Evolutionary conservation across 768 basidiomycete genomes (phyloP).

Genomic region (Filobasidium wieringae): DNA sequence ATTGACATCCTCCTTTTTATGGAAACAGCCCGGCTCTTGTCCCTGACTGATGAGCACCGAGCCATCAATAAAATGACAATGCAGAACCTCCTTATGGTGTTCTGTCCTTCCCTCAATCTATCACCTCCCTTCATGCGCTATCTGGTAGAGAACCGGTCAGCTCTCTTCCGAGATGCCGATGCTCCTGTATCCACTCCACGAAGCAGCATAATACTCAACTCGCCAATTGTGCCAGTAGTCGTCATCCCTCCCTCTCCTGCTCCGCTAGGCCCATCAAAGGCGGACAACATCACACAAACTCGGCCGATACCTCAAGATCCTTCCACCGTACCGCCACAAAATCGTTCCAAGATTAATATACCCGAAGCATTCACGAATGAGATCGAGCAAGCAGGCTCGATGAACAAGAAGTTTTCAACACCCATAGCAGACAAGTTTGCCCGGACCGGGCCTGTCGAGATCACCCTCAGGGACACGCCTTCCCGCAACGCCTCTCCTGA

Average conservation of each 20-base stretch:
- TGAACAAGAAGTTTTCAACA: constrained; percentile 1
- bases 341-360: background rate
- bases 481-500: too few species aligned
- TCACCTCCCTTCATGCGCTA: constrained; percentile 28
- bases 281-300: too few species aligned
- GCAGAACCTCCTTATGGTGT: constrained; percentile 72
- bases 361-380: background rate
- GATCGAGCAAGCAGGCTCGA: background rate
- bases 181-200: background rate
- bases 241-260: background rate
- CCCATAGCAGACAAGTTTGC: constrained; percentile 17
- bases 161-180: constrained; percentile 25
- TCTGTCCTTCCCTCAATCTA: constrained; percentile 52
- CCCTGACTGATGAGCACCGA: constrained; percentile 55
- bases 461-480: constrained; percentile 5
- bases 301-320: background rate
- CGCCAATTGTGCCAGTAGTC: background rate
- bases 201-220: background rate
- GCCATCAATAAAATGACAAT: constrained; percentile 83
- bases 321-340: background rate
- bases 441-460: background rate
- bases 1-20: background rate
- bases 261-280: too few species aligned
- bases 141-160: constrained; percentile 21
- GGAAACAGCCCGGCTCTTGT: constrained; percentile 48